Base-by-base conservation (phyloP, 768 basidiomycete species). In the Tricholoma terreum region DNA sequence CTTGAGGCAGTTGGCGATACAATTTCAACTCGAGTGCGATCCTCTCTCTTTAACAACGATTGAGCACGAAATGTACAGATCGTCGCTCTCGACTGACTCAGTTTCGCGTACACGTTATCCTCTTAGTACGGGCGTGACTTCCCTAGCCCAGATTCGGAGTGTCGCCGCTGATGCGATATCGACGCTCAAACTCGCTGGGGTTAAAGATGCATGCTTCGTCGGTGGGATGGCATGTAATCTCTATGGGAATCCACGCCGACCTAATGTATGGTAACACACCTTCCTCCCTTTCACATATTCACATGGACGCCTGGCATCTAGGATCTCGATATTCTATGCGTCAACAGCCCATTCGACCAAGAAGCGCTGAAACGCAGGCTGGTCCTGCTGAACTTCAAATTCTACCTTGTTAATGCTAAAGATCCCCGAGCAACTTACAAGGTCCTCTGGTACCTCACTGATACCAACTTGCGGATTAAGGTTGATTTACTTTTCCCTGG, bases 251-350 rank as follows among this genome's bases (percentile, higher is more conserved):
- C 24, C 43, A 19, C 34, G 58, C 6, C 24, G 54, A 21, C 58
- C 58, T 7, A 54, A 58, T n/a, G 58, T 58, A 30, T n/a, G 45
- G 19, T 7, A 8, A n/a, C 22, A 5, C 15, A 40, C 50, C 19
- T 12, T 6, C 6, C 10, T n/a, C 22, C 12, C 17, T n/a, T 8
- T 43, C 31, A 27, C 17, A 12, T 24, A n/a, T 9, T 22, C 36
- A 27, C 11, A 15, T 19, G 11, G 12, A 50, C 3, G 8, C 12
- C 22, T 10, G 17, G 11, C 30, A 43, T 34, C 12, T 12, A 77
- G 76, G 75, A 76, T 48, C 55, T 75, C 12, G 75, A 77, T 50
- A 62, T 77, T 5, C 62, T 75, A 34, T 71, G 75, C 15, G 62
- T 75, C 34, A 68, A 69, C 14, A 33, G 5, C 55, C 63, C 43